Conservation (phyloP, 73 alveolate genomes). For the Tetrahymena malaccensis region DNA sequence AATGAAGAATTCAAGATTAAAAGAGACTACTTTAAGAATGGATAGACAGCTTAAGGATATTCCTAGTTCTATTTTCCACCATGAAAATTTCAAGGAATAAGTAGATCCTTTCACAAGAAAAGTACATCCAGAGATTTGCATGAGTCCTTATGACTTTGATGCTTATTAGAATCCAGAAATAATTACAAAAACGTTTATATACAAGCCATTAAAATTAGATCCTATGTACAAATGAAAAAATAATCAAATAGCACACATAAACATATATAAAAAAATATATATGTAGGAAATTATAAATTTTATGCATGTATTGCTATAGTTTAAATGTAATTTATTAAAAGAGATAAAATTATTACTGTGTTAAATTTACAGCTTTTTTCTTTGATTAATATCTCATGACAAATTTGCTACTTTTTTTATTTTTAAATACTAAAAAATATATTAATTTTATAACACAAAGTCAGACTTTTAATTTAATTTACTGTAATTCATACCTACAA, state of each 20-base stretch:
- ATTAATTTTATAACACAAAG: background rate
- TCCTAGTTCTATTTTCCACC: background rate
- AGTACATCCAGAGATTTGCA: background rate
- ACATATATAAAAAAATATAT: background rate
- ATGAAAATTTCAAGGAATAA: background rate
- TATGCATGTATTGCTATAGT: background rate
- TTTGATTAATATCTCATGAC: background rate
- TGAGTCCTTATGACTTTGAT: background rate
- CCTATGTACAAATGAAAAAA: background rate
- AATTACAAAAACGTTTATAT: background rate
- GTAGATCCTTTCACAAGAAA: background rate
- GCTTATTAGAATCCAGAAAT: background rate
- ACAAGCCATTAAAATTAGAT: background rate
- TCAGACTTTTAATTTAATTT: too few relatives aligned
- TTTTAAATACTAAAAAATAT: background rate
- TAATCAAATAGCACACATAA: background rate
- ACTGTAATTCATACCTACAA: background rate
- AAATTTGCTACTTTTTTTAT: background rate
- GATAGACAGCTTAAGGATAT: background rate
- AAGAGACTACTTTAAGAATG: background rate
- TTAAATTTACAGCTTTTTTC: background rate
- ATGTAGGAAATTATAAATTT: background rate
- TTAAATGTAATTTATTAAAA: too few relatives aligned
- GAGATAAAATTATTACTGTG: background rate
- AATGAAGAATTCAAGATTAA: background rate